Conservation (phyloP, 1,284 basidiomycete genomes). For the Irpex rosettiformis region DNA sequence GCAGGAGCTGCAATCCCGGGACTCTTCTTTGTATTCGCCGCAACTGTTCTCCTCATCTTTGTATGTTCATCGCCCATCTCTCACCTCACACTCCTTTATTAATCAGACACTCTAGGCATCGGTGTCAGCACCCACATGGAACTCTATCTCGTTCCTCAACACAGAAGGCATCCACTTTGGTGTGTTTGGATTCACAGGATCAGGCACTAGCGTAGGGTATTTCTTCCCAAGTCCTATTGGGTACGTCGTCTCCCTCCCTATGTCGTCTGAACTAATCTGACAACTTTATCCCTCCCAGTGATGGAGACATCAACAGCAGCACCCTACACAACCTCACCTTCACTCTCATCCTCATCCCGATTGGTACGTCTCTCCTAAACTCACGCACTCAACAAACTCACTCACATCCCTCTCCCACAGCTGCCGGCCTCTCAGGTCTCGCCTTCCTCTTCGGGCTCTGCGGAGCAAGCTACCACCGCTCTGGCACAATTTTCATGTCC, state of each 20-base stretch:
- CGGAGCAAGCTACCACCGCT: slow-evolving; percentile 58
- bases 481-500: slow-evolving; percentile 74
- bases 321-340: slow-evolving; percentile 68
- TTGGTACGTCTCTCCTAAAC: slow-evolving; percentile 42
- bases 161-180: slow-evolving; percentile 59
- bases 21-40: slow-evolving; percentile 52
- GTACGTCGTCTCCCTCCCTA: slow-evolving; percentile 26
- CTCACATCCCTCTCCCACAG: slow-evolving; percentile 30
- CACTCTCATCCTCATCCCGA: slow-evolving; percentile 73
- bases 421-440: slow-evolving; percentile 66
- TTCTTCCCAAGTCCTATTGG: slow-evolving; percentile 39
- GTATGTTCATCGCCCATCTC: slow-evolving; percentile 35
- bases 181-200: slow-evolving; percentile 75
- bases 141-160: slow-evolving; percentile 64
- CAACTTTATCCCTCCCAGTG: slow-evolving; percentile 21
- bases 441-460: slow-evolving; percentile 73
- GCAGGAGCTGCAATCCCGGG: slow-evolving; percentile 43
- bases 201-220: slow-evolving; percentile 51
- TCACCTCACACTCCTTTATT: slow-evolving; percentile 1
- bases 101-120: slow-evolving; percentile 40
- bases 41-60: slow-evolving; percentile 64
- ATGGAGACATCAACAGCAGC: slow-evolving; percentile 41
- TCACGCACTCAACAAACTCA: slow-evolving; percentile 1
- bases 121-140: slow-evolving; percentile 72
- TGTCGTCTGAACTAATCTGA: slow-evolving; percentile 4